These are phyloP conservation scores for Misopates orontium DNA, from an alignment of 257 asterid genomes.

Conservation along the genomic window DNA sequence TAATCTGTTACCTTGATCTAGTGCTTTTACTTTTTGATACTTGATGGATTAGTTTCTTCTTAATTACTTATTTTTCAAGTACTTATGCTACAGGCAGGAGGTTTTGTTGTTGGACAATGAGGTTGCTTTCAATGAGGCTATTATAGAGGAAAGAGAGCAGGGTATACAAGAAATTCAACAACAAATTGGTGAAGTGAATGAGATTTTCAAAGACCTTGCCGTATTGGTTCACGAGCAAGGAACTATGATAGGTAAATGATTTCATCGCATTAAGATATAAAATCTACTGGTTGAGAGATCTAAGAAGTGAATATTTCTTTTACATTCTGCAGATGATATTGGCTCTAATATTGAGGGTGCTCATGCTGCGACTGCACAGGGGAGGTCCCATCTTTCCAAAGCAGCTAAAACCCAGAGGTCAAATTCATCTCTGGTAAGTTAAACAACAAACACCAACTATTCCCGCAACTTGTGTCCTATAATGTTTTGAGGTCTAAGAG, in stretches of 20 bases:
- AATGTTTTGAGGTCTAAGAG: too few species aligned
- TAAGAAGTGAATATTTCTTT: constrained; percentile 7
- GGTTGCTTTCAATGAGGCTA: constrained; percentile 86
- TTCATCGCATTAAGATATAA: constrained; percentile 8
- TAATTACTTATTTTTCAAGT: too few species aligned
- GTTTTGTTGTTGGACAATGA: constrained; percentile 81
- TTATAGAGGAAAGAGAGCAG: constrained; percentile 91
- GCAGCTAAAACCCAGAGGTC: constrained; percentile 88
- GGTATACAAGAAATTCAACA: constrained; percentile 92
- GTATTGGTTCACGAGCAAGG: constrained; percentile 95
- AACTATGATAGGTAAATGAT: constrained; percentile 70
- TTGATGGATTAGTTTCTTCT: too few species aligned
- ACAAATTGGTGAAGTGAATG: constrained; percentile 94
- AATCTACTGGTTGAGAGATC: constrained; percentile 16
- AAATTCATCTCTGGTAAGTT: constrained; percentile 84
- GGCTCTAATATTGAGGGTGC: constrained; percentile 77
- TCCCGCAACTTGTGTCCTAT: too few species aligned
- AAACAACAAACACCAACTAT: not conserved
- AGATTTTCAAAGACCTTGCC: constrained; percentile 89
- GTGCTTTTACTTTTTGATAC: too few species aligned
- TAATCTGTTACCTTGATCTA: too few species aligned
- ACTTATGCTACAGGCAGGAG: constrained; percentile 64
- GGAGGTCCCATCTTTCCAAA: constrained; percentile 74
- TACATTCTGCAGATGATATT: constrained; percentile 58
- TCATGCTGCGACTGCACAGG: constrained; percentile 84